Conservation (phyloP, 768 basidiomycete species). For the Kwoniella pini region DNA sequence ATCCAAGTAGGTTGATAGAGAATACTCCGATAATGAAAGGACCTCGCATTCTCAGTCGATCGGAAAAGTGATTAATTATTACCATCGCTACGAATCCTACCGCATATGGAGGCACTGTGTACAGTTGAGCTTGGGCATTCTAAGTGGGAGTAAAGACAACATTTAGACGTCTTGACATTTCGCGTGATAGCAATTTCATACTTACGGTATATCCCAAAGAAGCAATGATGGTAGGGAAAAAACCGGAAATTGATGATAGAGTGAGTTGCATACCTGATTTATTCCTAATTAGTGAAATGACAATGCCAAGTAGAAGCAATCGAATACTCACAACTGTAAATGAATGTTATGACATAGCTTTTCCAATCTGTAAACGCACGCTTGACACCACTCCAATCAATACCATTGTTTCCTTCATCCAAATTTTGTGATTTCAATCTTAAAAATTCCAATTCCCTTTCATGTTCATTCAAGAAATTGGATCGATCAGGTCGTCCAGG, state of each 20-base stretch:
- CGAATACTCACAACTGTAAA: not conserved
- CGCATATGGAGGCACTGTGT: conserved; percentile 38
- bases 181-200: not conserved
- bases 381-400: conserved; percentile 1
- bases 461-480: not conserved
- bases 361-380: not conserved
- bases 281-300: no score
- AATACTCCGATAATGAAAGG: conserved; percentile 23
- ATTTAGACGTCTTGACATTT: no score
- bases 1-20: conserved; percentile 3
- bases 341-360: not conserved
- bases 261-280: not conserved
- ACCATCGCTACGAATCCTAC: conserved; percentile 23
- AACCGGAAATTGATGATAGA: not conserved
- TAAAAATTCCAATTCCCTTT: not conserved
- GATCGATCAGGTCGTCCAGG: not conserved
- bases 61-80: conserved; percentile 17
- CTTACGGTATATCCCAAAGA: not conserved
- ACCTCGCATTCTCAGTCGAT: conserved; percentile 25
- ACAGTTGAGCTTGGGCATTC: conserved; percentile 32
- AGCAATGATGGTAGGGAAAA: not conserved
- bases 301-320: no score
- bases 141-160: no score
- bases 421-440: not conserved
- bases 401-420: not conserved